A percentile compares a stretch with the other conserved stretches of the same genome.
These are phyloP conservation scores for Diplodia intermedia DNA, from an alignment of 2,329 filamentous ascomycete species.

Conservation along the genomic window DNA sequence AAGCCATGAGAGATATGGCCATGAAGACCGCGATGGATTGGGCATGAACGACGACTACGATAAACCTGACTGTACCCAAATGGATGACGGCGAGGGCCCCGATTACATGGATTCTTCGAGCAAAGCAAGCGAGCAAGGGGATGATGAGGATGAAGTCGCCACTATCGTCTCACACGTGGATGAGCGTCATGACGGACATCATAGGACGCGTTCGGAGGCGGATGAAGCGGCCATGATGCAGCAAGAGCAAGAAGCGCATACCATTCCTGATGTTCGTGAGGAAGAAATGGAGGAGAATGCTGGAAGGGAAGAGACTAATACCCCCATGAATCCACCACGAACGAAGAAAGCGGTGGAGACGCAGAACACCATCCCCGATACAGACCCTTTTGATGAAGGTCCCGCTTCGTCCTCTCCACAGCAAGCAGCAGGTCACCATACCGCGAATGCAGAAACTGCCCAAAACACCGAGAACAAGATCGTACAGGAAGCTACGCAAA, in stretches of 20 bases:
- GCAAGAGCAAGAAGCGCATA: not conserved
- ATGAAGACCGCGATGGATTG: not conserved
- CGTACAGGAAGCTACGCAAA: not conserved
- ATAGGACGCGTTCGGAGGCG: not conserved
- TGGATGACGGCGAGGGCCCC: slow-evolving; percentile 10
- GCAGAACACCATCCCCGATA: slow-evolving; percentile 20
- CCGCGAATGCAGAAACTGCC: not conserved
- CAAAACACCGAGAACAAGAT: not conserved
- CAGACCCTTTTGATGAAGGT: slow-evolving; percentile 9
- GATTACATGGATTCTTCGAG: slow-evolving; percentile 28
- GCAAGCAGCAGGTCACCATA: not conserved
- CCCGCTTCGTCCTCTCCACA: not conserved
- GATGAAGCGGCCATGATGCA: not conserved
- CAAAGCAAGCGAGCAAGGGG: not conserved
- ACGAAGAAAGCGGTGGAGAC: not conserved
- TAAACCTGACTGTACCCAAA: slow-evolving; percentile 27
- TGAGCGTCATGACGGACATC: not conserved
- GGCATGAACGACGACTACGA: slow-evolving; percentile 30
- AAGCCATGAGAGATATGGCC: not conserved
- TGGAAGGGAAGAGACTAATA: no score
- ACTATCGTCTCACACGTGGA: not conserved
- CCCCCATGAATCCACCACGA: no score
- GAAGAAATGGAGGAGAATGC: not conserved
- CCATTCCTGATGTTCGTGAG: not conserved
- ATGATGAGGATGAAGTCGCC: slow-evolving; percentile 4